These are phyloP conservation scores for Smittium culicis DNA, from an alignment of 371 early-diverging fungal species.

Conservation along the genomic window DNA sequence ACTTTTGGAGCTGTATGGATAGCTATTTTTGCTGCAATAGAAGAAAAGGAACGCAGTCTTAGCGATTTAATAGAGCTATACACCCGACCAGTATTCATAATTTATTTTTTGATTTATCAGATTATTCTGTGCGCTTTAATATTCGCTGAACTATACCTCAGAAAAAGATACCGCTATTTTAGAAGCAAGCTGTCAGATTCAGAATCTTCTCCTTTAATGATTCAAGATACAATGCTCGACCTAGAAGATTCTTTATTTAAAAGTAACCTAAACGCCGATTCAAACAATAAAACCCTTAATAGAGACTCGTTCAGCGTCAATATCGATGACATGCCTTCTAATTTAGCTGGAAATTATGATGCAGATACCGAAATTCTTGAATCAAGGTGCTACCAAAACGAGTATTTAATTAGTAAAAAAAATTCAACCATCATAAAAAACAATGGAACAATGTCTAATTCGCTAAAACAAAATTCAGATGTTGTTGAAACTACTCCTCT, in stretches of 20 bases:
- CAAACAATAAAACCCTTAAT: neutral
- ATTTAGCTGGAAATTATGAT: too few species aligned
- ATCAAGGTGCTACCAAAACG: neutral
- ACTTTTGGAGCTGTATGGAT: slow-evolving; percentile 52
- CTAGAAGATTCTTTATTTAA: too few species aligned
- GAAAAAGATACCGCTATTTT: neutral
- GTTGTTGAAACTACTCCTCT: neutral
- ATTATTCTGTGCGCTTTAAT: slow-evolving; percentile 36
- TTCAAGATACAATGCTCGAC: neutral
- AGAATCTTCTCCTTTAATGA: neutral
- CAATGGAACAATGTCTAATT: too few species aligned
- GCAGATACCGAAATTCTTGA: neutral
- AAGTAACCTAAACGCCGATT: too few species aligned
- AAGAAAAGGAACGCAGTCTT: slow-evolving; percentile 55
- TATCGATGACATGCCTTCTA: neutral
- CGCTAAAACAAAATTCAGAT: neutral
- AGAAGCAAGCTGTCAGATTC: neutral
- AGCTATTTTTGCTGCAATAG: slow-evolving; percentile 58
- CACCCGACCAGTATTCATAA: slow-evolving; percentile 52
- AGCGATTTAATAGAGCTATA: slow-evolving; percentile 54
- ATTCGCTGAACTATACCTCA: slow-evolving; percentile 2
- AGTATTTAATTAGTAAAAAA: neutral
- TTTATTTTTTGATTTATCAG: slow-evolving; percentile 48
- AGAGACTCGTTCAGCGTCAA: neutral
- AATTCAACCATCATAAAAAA: too few species aligned